Base-by-base conservation (phyloP, 2,329 filamentous ascomycete species). In the Calonectria montana region DNA sequence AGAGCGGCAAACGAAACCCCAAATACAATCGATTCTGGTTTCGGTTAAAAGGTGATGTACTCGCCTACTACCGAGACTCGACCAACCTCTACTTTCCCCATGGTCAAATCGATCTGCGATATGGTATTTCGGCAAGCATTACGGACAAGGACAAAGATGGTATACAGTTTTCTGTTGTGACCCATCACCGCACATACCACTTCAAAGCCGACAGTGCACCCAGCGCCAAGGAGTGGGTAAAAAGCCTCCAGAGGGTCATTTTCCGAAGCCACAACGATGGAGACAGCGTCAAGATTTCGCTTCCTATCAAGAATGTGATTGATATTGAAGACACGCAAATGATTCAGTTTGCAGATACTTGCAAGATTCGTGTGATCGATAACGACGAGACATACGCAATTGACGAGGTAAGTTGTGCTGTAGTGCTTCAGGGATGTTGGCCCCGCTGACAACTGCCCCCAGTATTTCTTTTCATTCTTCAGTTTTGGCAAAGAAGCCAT, bases 381-480 rank as follows among this genome's bases (percentile, higher is more conserved):
- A 97, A 95, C 75, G 94, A 97, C 75, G 96, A 98, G 83, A 97
- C 95, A 0, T 98, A 94, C 83, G 96, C 96, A 3, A 94, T 98
- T 74, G 97, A 99, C 79, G 97, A 99, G 88, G 94, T 94, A 85
- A 74, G 85, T 80, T 71, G 4, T 3, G 7, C n/a, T 27, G n/a
- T 18, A 5, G 1, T 66, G n/a, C 2, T 10, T 27, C 29, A 16
- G 1, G 23, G 35, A 25, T 31, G 8, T n/a, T 45, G 9, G 10
- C 29, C 15, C n/a, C 8, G 18, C 4, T 41, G 7, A 41, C 74
- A 77, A 41, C 75, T 57, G 8, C 3, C n/a, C 10, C 53, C 13
- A 96, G 91, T 98, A 98, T 82, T 98, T 97, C 82, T 98, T 99
- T 82, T 97, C 96, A 0, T 98, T 98, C 84, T 98, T 98, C 82